A percentile compares a stretch with the other conserved stretches of the same genome.
Conservation (phyloP, 305 asterid genomes). For the Caryopteris hybrid region DNA sequence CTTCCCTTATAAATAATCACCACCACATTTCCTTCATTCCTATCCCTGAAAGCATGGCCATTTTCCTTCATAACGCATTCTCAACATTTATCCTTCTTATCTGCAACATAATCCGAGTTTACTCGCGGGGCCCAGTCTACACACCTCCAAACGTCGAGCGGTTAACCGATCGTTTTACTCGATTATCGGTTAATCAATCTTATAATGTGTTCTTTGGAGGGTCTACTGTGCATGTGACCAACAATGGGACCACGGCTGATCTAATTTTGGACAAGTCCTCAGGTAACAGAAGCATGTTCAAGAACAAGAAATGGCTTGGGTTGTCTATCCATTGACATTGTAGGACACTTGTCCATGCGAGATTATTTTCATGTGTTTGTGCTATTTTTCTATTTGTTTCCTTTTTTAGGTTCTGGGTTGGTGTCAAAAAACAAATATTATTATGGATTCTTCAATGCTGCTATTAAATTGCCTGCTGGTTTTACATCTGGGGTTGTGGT, state of each 20-base stretch:
- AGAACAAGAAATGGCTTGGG: background rate
- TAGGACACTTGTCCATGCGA: background rate
- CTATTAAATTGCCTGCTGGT: conserved; percentile 72
- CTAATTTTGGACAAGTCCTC: conserved; percentile 59
- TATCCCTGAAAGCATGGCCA: conserved; percentile 32
- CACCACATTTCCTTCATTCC: conserved; percentile 12
- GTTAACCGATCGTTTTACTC: conserved; percentile 43
- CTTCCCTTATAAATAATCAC: conserved; percentile 25
- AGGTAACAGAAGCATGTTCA: conserved; percentile 31
- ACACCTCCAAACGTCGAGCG: conserved; percentile 65
- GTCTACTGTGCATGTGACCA: conserved; percentile 36
- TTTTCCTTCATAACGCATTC: conserved; percentile 11
- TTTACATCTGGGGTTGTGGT: conserved; percentile 83
- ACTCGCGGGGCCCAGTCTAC: conserved; percentile 53
- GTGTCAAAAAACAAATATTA: conserved; percentile 54
- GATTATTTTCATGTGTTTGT: conserved; percentile 1
- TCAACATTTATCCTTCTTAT: conserved; percentile 17
- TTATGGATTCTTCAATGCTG: conserved; percentile 80
- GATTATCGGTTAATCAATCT: conserved; percentile 34
- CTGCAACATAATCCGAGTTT: conserved; percentile 25
- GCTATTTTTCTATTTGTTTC: background rate
- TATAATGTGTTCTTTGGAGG: conserved; percentile 57
- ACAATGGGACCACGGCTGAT: conserved; percentile 56
- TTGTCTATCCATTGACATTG: background rate
- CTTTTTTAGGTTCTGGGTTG: conserved; percentile 62